Base-by-base conservation (phyloP, 805 yeast species). In the Metschnikowia santaceciliae region DNA sequence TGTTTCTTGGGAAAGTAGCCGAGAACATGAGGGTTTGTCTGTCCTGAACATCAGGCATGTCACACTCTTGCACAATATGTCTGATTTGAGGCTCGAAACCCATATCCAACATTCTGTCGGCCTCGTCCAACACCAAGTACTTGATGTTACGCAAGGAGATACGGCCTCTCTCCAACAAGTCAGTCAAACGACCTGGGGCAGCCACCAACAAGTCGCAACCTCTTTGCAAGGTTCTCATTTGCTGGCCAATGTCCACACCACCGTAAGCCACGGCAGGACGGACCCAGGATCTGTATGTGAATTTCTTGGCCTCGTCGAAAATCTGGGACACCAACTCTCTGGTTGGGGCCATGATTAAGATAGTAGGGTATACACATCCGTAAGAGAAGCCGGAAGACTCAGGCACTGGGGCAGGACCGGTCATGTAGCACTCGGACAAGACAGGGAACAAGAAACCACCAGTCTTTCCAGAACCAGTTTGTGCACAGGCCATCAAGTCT, bases 21-120 rank as follows among this genome's bases (percentile, higher is more conserved):
- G 97, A 89, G 77, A 94, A 94, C 96, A 94, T 89, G 65, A 94
- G 83, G 37, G 99, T 94, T 78, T 94, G 99, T 78, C 99, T 87
- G 64, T 86, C 80, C 54, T 81, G 77, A 51, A 88, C 95, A 58
- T 78, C 84, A 56, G 99, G 97, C 99, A 94, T 94, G 71, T 90
- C 98, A 79, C 95, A 91, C 60, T 88, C 96, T 74, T 92, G 95
- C 56, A 94, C 99, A 67, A 94, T 92, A 71, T 90, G 88, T 82
- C 99, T 89, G 69, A 94, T 94, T 81, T 94, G 99, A 59, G 97
- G 97, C 79, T 94, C 99, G 78, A 94, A 94, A 82, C 99, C 99
- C 98, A 94, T 94, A 83, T 94, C 99, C 77, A 94, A 84, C 99
- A 94, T 94, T 80, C 99, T 89, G 77, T 94, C 99, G 67, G 99